phyloP scores from a whole-genome alignment of 116 monocot species.

The Cymodocea nodosa region DNA sequence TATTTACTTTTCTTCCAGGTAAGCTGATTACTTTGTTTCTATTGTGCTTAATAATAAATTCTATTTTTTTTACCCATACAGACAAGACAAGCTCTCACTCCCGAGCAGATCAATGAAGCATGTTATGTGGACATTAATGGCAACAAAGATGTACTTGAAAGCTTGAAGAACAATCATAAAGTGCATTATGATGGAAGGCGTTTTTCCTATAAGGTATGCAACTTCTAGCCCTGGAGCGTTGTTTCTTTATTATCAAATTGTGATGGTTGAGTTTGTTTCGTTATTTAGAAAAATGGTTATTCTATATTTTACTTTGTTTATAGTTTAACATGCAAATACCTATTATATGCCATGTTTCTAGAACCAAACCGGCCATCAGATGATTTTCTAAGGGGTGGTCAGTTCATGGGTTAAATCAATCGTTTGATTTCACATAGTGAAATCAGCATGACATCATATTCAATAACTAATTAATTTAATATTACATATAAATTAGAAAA shows the following conservation, averaged over 20 bases:
- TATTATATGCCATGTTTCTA: too few species aligned
- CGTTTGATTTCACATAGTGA: too few species aligned
- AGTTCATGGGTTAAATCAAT: too few species aligned
- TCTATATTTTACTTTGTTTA: too few species aligned
- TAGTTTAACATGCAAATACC: too few species aligned
- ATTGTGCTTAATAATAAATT: neutral
- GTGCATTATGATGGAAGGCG: slow-evolving; percentile 66
- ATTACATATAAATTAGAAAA: too few species aligned
- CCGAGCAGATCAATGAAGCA: slow-evolving; percentile 72
- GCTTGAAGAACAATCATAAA: slow-evolving; percentile 82
- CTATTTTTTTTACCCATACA: neutral
- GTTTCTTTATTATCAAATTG: neutral
- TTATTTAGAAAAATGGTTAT: neutral
- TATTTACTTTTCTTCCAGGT: neutral
- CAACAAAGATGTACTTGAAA: slow-evolving; percentile 72
- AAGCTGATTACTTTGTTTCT: neutral
- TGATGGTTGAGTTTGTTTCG: neutral
- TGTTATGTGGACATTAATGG: slow-evolving; percentile 69
- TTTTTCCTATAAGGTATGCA: slow-evolving; percentile 78
- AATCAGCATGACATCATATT: too few species aligned
- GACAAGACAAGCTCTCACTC: slow-evolving; percentile 73
- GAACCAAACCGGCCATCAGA: too few species aligned
- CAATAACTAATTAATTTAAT: too few species aligned
- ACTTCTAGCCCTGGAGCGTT: neutral
- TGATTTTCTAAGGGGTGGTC: too few species aligned